Conservation (phyloP, 2,329 filamentous ascomycete species). For the Apiospora pterosperma region DNA sequence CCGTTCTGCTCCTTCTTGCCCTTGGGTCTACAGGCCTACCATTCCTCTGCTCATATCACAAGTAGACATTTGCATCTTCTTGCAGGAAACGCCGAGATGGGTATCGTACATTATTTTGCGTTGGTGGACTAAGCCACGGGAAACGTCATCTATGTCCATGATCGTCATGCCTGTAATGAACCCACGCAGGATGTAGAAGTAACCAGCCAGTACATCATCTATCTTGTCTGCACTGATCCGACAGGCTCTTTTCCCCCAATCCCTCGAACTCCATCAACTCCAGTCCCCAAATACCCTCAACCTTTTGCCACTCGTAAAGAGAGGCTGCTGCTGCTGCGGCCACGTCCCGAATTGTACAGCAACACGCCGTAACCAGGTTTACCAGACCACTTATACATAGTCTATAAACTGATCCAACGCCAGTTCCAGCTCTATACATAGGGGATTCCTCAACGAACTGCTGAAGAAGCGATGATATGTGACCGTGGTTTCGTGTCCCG, state of each 20-base stretch:
- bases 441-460: not conserved
- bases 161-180: not conserved
- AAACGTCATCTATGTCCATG: constrained; percentile 1
- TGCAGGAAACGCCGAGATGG: not conserved
- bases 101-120: constrained; percentile 1
- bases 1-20: not conserved
- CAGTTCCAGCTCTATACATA: not conserved
- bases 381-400: not conserved
- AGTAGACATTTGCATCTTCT: not conserved
- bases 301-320: not conserved
- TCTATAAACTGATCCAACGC: not conserved
- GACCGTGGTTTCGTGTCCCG: not conserved
- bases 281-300: not conserved
- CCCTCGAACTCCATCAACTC: not conserved
- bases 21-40: not conserved
- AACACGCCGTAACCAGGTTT: not conserved
- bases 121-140: not conserved
- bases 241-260: not conserved
- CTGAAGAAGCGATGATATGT: not conserved
- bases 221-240: too few species aligned
- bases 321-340: not conserved
- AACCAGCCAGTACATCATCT: not conserved
- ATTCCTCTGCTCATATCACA: not conserved
- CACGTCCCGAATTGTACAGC: not conserved
- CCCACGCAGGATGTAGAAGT: not conserved